Evolutionary conservation across 1,284 basidiomycete species (phyloP), one percentile per base, ranked within the genome.

Genomic region (Ganoderma meredithae): DNA sequence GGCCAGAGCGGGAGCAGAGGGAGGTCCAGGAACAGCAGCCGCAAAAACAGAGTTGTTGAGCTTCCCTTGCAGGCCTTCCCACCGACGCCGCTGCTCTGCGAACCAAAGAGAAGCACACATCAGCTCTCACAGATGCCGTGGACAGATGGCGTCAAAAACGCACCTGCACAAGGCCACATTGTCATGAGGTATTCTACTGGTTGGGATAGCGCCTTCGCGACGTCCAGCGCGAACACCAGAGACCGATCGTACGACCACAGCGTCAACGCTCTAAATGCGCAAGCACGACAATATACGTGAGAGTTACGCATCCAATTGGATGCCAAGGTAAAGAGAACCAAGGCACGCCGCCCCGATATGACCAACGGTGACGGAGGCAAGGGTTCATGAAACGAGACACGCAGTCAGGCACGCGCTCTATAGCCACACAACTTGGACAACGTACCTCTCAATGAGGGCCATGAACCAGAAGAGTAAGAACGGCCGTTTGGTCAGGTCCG

Each of bases 381-480:
- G 59, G 22, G 59, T 33, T 3, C 19, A 58, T n/a, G n/a, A 59
- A 31, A 55, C 17, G 63, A 36, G 17, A 61, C 36, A 61, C 41
- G 33, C 49, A 22, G 66, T 70, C 69, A 70, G 71, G 67, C 71
- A 70, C 71, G 64, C 62, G 69, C 56, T 62, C 22, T 39, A 53
- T 10, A 36, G 36, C 43, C 41, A 63, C 47, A 33, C 43, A 64
- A 17, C n/a, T 27, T 25, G 49, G 49, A n/a, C 49, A 27, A 78
- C 80, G 63, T 71, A 90, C 91, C 90, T 84, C 70, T 82, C 84
- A 58, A 92, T 85, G 76, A 93, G 90, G 17, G 85, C 85, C 89
- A 92, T 91, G 76, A 93, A 92, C 91, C 91, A 93, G 79, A 91
- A 91, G 36, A 89, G 82, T 75, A 89, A 90, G 78, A 90, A 91